These are phyloP conservation scores for Backusella macrospora DNA, from an alignment of 192 early-diverging fungal genomes.

Conservation along the genomic window DNA sequence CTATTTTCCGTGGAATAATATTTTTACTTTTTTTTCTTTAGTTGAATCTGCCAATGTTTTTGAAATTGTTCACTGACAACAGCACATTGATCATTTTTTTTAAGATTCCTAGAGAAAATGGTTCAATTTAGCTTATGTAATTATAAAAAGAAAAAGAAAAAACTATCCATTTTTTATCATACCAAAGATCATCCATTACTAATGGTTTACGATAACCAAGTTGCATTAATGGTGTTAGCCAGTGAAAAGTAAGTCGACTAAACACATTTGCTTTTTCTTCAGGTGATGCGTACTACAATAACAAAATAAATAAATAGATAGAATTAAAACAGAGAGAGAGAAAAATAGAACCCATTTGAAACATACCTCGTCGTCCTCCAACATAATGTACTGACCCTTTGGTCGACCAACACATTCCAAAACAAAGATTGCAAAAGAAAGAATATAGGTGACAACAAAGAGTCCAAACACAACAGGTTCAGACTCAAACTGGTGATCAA, in stretches of 20 bases:
- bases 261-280: constrained; percentile 87
- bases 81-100: constrained; percentile 55
- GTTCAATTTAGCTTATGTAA: not conserved
- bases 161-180: not conserved
- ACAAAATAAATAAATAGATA: not conserved
- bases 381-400: constrained; percentile 37
- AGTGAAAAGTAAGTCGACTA: constrained; percentile 80
- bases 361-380: constrained; percentile 40
- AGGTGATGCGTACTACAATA: constrained; percentile 52
- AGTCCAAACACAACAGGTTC: constrained; percentile 26
- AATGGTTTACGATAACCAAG: constrained; percentile 77
- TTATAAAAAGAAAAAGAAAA: not conserved
- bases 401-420: constrained; percentile 45
- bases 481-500: not conserved
- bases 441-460: constrained; percentile 33
- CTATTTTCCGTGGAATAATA: not conserved
- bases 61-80: constrained; percentile 65
- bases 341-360: not conserved
- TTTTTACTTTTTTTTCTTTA: constrained; percentile 48
- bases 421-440: constrained; percentile 44
- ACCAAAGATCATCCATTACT: constrained; percentile 73
- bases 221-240: constrained; percentile 89
- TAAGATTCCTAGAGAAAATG: constrained; percentile 50
- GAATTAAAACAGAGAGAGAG: not conserved
- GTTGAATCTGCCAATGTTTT: constrained; percentile 66